Evolutionary conservation across 768 basidiomycete species (phyloP), one percentile per base, ranked within the genome.

Genomic region (Filobasidium floriforme): DNA sequence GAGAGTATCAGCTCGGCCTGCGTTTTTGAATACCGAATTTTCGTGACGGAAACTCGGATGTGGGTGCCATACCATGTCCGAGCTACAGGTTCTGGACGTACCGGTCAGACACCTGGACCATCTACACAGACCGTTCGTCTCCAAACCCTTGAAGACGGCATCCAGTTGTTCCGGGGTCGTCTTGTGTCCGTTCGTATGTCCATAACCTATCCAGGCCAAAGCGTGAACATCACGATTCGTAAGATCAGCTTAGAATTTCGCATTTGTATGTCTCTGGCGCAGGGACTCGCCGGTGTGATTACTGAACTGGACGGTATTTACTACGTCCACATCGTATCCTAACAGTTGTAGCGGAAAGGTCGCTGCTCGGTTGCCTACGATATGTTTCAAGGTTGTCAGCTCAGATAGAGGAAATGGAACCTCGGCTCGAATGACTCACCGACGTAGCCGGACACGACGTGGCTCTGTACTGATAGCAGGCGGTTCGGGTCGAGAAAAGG

Each of bases 281-380:
- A n/a, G 10, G 9, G 5, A 72, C 82, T 63, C 63, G 89, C 91
- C 92, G 7, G 91, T 83, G 76, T 99, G 94, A 71, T 98, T 99
- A 9, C 90, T 90, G 76, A 89, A 97, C 73, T 96, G 89, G 43
- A 97, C 93, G 0, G 91, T 91, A 74, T 92, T 93, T 24, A 94
- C 84, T 63, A 88, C 91, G 81, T 99, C 96, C 54, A 98, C 93
- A 71, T 99, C 92, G 79, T 88, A 98, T 12, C 92, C 94, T 54
- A 98, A 84, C 68, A 81, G 73, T 66, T 82, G 80, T 9, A 82
- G 73, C 9, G 80, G 81, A 69, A 82, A 82, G 83, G 90, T 82
- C 85, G 94, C 70, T 85, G 85, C 80, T 70, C 80, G 71, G 70
- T 81, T 81, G 29, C 81, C 80, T 81, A 64, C 10, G n/a, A 4